Evolutionary conservation across 768 basidiomycete genomes (phyloP), one percentile per base, ranked within the genome.

Genomic region (Lactarius deliciosus): DNA sequence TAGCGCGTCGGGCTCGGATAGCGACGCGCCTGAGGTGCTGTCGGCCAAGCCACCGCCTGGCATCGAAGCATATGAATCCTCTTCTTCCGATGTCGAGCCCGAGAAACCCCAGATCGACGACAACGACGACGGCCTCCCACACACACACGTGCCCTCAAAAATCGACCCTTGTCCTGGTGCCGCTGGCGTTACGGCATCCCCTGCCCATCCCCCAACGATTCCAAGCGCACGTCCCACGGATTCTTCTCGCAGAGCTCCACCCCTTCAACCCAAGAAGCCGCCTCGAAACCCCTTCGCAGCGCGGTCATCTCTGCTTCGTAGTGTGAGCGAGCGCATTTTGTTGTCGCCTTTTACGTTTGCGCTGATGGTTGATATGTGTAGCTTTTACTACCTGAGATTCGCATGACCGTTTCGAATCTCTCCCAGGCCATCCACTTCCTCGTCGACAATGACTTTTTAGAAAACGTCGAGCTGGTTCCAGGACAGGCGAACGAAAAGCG

Each of bases 361-460:
- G 16, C 40, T 67, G 9, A 64, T 10, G 59, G 41, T 60, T 11
- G n/a, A 28, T 47, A 58, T 30, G 18, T 38, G 34, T 71, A 95
- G 92, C 79, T 97, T 15, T 81, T 97, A 5, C 79, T 89, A 22
- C 91, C 90, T 15, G 94, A 96, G 74, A 94, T 96, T 45, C 86
- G 89, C 34, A 82, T 91, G 69, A 96, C 95, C 0, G 83, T 95
- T 5, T 96, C 94, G 1, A 95, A 95, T 75, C 81, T 98, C 5
- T 94, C 94, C 0, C 96, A 98, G 75, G 93, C 92, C 5, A 92
- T 97, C 69, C 86, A 84, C 36, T 98, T 97, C 76, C 76, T 96
- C 20, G 94, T 92, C 1, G 90, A 91, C 68, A 97, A 98, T 69
- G 88, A 94, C 73, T 94, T 96, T 77, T 77, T 98, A 41, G 79